phyloP scores from a whole-genome alignment of 495 filamentous ascomycete species.

The Xylaria palmicola region DNA sequence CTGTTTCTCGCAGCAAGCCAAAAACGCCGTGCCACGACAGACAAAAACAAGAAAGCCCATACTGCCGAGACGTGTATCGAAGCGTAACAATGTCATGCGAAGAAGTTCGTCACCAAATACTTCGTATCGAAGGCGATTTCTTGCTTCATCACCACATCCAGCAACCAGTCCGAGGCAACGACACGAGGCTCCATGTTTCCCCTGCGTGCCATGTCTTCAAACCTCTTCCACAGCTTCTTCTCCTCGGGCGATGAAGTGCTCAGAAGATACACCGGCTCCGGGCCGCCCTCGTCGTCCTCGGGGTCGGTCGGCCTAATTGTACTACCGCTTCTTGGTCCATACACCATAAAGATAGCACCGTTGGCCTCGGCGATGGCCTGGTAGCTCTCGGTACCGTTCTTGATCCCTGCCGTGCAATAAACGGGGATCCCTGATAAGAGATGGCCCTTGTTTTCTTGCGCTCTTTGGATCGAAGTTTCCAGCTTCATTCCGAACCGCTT shows the following conservation, averaged over 20 bases:
- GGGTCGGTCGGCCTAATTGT: conserved; percentile 55
- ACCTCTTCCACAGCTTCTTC: conserved; percentile 72
- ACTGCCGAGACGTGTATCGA: neutral
- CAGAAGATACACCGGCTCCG: conserved; percentile 75
- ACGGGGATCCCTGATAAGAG: conserved; percentile 72
- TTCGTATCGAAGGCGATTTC: conserved; percentile 60
- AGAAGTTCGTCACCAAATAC: conserved; percentile 51
- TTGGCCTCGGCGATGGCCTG: conserved; percentile 82
- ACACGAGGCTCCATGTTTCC: conserved; percentile 72
- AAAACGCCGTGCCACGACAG: conserved; percentile 6
- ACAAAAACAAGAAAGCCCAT: neutral
- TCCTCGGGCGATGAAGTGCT: conserved; percentile 64
- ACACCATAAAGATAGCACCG: conserved; percentile 78
- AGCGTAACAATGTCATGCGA: conserved; percentile 14
- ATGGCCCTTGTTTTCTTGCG: conserved; percentile 69
- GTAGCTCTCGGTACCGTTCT: conserved; percentile 79
- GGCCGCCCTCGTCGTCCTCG: conserved; percentile 57
- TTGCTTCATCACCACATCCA: conserved; percentile 87
- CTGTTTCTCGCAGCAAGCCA: neutral
- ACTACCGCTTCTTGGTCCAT: conserved; percentile 65
- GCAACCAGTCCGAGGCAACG: conserved; percentile 81
- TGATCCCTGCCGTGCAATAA: conserved; percentile 75
- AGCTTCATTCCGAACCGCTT: conserved; percentile 66
- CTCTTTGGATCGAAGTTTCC: conserved; percentile 60
- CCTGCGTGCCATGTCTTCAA: conserved; percentile 70